Evolutionary conservation across 2,329 filamentous ascomycete species (phyloP).

Genomic region (Aquanectria penicillioides): DNA sequence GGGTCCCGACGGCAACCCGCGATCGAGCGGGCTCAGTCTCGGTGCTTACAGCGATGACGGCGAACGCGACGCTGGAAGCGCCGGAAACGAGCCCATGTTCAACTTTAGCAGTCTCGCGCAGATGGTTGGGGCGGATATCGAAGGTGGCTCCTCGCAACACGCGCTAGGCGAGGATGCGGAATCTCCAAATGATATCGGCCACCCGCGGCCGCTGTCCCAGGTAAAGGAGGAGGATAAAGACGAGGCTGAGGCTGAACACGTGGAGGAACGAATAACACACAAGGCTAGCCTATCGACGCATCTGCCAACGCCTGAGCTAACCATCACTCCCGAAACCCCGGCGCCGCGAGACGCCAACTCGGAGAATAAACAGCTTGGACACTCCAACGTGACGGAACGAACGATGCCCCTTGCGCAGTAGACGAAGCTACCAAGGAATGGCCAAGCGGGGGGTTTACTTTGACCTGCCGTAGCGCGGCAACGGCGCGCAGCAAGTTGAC

Average conservation of each 20-base stretch:
- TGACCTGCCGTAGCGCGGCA: too few relatives aligned
- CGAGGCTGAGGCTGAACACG: slow-evolving; percentile 45
- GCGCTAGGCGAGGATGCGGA: slow-evolving; percentile 44
- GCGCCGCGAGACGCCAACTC: slow-evolving; percentile 46
- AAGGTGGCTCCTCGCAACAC: slow-evolving; percentile 52
- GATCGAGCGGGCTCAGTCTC: slow-evolving; percentile 64
- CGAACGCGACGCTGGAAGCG: slow-evolving; percentile 61
- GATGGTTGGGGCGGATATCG: slow-evolving; percentile 76
- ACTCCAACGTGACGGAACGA: slow-evolving; percentile 48
- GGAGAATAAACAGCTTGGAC: slow-evolving; percentile 57
- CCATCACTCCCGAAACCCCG: slow-evolving; percentile 62
- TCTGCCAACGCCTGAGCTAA: slow-evolving; percentile 53
- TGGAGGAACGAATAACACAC: slow-evolving; percentile 35
- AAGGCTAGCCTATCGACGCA: slow-evolving; percentile 18
- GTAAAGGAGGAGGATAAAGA: slow-evolving; percentile 52
- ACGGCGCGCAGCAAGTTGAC: too few relatives aligned
- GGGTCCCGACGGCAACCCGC: slow-evolving; percentile 55
- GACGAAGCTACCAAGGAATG: not conserved
- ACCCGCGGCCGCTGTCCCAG: slow-evolving; percentile 47
- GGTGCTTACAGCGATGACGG: slow-evolving; percentile 58
- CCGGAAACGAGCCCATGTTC: slow-evolving; percentile 79
- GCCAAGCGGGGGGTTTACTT: slow-evolving; percentile 5
- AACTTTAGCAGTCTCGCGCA: slow-evolving; percentile 90
- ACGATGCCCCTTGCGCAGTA: slow-evolving; percentile 41
- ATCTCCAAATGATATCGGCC: slow-evolving; percentile 27